Conservation (phyloP, 2,329 filamentous ascomycete genomes). For the Diaporthe capsici region DNA sequence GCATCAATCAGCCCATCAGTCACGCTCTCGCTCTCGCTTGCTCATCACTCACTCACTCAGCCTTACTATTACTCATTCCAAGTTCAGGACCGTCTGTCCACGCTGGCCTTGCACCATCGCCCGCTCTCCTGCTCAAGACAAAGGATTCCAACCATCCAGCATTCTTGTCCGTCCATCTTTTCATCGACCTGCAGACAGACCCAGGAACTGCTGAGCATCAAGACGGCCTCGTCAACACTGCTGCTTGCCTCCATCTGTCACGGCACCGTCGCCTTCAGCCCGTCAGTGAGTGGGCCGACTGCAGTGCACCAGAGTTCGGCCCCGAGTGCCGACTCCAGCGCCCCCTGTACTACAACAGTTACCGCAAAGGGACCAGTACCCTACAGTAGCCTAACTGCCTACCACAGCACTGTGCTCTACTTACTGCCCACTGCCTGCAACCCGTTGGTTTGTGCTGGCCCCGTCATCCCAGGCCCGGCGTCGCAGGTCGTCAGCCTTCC, state of each 20-base stretch:
- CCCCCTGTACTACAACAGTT: slow-evolving; percentile 3
- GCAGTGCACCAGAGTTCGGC: slow-evolving; percentile 11
- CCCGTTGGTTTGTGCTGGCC: slow-evolving; percentile 22
- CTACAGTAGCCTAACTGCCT: not conserved
- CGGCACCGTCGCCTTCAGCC: not conserved
- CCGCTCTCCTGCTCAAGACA: not conserved
- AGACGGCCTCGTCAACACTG: not conserved
- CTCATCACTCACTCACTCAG: not conserved
- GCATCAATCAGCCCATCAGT: slow-evolving; percentile 1
- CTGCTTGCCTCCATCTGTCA: not conserved
- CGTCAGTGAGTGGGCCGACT: slow-evolving; percentile 3
- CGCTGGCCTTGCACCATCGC: slow-evolving; percentile 9
- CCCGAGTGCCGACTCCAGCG: slow-evolving; percentile 1
- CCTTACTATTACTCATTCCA: not conserved
- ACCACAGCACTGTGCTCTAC: slow-evolving; percentile 7
- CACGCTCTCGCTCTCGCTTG: not conserved
- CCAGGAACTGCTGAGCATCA: not conserved
- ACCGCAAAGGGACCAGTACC: slow-evolving; percentile 8
- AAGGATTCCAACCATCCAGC: not conserved
- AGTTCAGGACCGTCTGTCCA: not conserved
- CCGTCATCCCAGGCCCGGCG: slow-evolving; percentile 26
- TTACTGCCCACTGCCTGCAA: not conserved
- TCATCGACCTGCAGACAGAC: not conserved
- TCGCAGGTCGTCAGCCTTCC: slow-evolving; percentile 39
- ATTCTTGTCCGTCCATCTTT: not conserved